Percentiles rank a stretch among this genome's conserved stretches.
Conservation (phyloP, 495 filamentous ascomycete species). For the Penicillium ochrochloron region DNA sequence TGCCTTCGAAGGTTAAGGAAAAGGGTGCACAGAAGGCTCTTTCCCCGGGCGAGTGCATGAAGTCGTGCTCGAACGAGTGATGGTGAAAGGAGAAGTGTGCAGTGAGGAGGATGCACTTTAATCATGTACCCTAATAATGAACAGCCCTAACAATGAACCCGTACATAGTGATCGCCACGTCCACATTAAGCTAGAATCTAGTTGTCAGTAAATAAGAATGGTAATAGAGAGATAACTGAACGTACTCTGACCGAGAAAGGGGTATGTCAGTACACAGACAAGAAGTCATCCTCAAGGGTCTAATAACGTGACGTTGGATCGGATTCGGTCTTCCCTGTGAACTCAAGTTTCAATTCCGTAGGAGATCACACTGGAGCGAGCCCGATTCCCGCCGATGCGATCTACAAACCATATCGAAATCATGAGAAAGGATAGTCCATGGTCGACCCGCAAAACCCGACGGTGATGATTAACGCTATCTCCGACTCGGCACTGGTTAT, state of each 20-base stretch:
- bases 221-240: too few species aligned
- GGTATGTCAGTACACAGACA: too few species aligned
- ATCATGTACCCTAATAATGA: background rate
- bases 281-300: too few species aligned
- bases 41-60: background rate
- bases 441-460: background rate
- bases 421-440: background rate
- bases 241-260: too few species aligned
- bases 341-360: too few species aligned
- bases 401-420: background rate
- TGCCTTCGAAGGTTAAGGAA: background rate
- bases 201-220: background rate
- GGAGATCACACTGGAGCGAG: too few species aligned
- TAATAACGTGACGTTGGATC: too few species aligned
- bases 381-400: too few species aligned
- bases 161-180: background rate
- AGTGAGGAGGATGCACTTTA: background rate
- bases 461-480: background rate
- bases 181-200: background rate
- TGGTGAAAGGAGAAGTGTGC: background rate
- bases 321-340: too few species aligned
- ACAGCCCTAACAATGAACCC: too few species aligned
- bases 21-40: background rate
- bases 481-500: slow-evolving; percentile 1
- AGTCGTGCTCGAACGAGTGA: background rate